phyloP scores from a whole-genome alignment of 495 filamentous ascomycete species.

The Tirmania nivea region DNA sequence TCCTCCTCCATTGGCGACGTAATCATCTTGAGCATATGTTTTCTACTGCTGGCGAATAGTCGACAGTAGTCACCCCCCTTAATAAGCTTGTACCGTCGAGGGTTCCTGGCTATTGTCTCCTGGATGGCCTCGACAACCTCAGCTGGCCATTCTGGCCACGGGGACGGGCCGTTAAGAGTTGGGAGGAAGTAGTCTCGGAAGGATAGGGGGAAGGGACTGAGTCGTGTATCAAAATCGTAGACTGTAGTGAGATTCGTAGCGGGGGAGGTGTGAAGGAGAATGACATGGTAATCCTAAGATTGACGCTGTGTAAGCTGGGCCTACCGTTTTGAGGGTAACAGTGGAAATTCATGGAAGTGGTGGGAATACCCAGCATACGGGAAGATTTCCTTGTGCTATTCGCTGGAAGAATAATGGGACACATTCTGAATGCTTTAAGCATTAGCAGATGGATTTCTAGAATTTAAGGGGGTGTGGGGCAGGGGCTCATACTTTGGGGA shows the following conservation, averaged over 20 bases:
- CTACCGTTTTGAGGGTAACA: not conserved
- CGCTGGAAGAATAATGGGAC: slow-evolving; percentile 7
- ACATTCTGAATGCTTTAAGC: not conserved
- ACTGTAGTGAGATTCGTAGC: slow-evolving; percentile 3
- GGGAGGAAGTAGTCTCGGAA: slow-evolving; percentile 6
- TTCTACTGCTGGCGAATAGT: slow-evolving; percentile 11
- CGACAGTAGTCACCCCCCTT: slow-evolving; percentile 5
- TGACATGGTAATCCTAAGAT: slow-evolving; percentile 17
- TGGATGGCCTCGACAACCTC: slow-evolving; percentile 4
- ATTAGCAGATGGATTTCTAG: not conserved
- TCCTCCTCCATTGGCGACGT: no score
- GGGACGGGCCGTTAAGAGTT: slow-evolving; percentile 3
- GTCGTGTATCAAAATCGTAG: slow-evolving; percentile 16
- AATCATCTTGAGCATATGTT: slow-evolving; percentile 6
- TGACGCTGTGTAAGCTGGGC: not conserved
- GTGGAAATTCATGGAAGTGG: not conserved
- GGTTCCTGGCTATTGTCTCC: not conserved
- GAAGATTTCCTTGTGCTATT: slow-evolving; percentile 1
- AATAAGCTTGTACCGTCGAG: no score
- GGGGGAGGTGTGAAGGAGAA: slow-evolving; percentile 6
- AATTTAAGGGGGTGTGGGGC: not conserved
- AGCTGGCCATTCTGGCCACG: not conserved
- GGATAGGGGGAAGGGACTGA: slow-evolving; percentile 7
- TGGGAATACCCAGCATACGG: not conserved
- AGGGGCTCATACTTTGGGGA: not conserved